These are phyloP conservation scores for Sesbania bispinosa DNA, from an alignment of 306 rosid species.

Conservation along the genomic window DNA sequence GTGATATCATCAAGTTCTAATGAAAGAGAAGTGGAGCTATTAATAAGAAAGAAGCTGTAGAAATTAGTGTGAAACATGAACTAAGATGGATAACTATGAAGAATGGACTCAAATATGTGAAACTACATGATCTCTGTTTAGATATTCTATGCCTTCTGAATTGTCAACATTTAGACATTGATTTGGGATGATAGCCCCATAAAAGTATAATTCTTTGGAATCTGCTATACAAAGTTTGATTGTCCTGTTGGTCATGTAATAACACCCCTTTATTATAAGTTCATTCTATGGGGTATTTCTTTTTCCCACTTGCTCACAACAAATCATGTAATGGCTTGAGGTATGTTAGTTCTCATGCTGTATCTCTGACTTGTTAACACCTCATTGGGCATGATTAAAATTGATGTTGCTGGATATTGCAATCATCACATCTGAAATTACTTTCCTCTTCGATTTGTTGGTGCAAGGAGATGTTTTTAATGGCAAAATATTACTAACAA, in stretches of 20 bases:
- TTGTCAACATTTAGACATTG: not conserved
- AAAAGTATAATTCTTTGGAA: too few species aligned
- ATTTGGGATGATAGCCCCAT: not conserved
- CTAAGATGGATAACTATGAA: too few species aligned
- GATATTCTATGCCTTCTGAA: not conserved
- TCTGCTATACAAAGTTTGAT: not conserved
- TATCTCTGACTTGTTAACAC: not conserved
- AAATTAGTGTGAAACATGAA: too few species aligned
- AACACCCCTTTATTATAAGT: not conserved
- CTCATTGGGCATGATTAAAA: not conserved
- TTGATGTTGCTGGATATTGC: not conserved
- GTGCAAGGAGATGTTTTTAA: not conserved
- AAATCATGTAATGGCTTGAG: not conserved
- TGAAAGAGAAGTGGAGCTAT: not conserved
- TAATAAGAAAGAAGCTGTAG: not conserved
- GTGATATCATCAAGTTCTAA: not conserved
- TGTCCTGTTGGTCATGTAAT: not conserved
- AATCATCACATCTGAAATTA: not conserved
- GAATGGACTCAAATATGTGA: not conserved
- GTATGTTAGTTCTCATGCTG: not conserved
- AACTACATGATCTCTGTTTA: not conserved
- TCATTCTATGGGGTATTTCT: not conserved
- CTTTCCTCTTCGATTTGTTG: too few species aligned
- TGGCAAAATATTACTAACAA: not conserved
- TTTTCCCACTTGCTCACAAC: not conserved